These are phyloP conservation scores for Xylaria cubensis DNA, from an alignment of 495 filamentous ascomycete genomes.

Conservation along the genomic window DNA sequence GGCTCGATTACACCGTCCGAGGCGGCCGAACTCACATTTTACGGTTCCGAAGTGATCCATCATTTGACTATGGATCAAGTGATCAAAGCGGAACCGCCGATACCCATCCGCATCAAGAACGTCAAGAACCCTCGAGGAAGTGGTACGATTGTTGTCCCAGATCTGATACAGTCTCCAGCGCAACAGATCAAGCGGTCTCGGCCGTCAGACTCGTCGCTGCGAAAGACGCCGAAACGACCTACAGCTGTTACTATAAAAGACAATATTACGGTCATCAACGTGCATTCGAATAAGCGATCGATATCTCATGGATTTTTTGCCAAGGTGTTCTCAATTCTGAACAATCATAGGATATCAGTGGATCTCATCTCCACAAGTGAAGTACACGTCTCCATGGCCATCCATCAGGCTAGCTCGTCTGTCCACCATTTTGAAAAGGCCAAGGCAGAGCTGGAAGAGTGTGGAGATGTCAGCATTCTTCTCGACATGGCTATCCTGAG, in stretches of 20 bases:
- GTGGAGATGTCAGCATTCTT: slow-evolving; percentile 84
- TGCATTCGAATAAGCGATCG: slow-evolving; percentile 87
- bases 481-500: slow-evolving; percentile 90
- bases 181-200: slow-evolving; percentile 54
- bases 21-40: slow-evolving; percentile 90
- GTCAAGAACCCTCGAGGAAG: slow-evolving; percentile 90
- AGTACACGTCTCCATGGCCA: slow-evolving; percentile 93
- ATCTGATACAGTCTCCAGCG: slow-evolving; percentile 52
- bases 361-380: slow-evolving; percentile 94
- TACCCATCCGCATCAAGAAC: slow-evolving; percentile 97
- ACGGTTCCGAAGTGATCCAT: slow-evolving; percentile 95
- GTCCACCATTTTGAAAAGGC: slow-evolving; percentile 69
- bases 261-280: slow-evolving; percentile 89
- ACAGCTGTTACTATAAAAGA: slow-evolving; percentile 97
- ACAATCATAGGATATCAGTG: slow-evolving; percentile 79
- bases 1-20: slow-evolving; percentile 83
- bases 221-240: slow-evolving; percentile 69
- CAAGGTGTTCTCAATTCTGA: slow-evolving; percentile 85
- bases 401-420: slow-evolving; percentile 78
- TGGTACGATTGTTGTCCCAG: slow-evolving; percentile 83
- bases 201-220: slow-evolving; percentile 50
- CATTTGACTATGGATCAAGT: slow-evolving; percentile 99
- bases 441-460: slow-evolving; percentile 71
- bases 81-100: slow-evolving; percentile 80
- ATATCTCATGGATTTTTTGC: slow-evolving; percentile 92